Evolutionary conservation across 2,329 filamentous ascomycete species (phyloP), one percentile per base, ranked within the genome.

Genomic region (Nannizziopsis barbatae): DNA sequence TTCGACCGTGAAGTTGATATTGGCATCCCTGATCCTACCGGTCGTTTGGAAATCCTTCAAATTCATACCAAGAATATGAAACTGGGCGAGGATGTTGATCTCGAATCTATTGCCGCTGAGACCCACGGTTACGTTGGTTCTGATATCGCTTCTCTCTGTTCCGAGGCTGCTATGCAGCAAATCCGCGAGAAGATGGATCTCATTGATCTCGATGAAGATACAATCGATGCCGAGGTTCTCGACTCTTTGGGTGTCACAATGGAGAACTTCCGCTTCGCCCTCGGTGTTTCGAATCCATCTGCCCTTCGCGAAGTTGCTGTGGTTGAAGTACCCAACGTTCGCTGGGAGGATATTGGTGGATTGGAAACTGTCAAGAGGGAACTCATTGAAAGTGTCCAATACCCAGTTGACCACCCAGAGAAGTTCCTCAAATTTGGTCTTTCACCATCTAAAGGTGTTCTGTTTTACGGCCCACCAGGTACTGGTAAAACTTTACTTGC

Each of bases 51-150:
- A 77, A 96, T 98, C 64, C 82, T 98, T 53, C 87, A 94, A 71
- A 98, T 98, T 58, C 92, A 98, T 79, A 98, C 92, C 70, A 98
- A 98, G 84, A 98, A 98, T 80, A 98, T 98, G 92, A 98, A 98
- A 77, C 80, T 98, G 53, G 88, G 72, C 52, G 92, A 96, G 50
- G 92, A 96, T 60, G 92, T 98, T 53, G 92, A 98, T 62, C 80
- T 98, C 39, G 90, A 95, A 75, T 83, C 88, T 62, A 95, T 98
- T 62, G 92, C 92, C 47, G 81, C 92, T 27, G 92, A 98, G 75
- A 98, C 92, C 41, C 92, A 98, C 75, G 92, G 92, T 73, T 98
- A 96, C 62, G 92, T 98, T 57, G 92, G 92, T 75, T 96, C 92
- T 30, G 92, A 98, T 83, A 76, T 98, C 68, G 92, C 92, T 51